A percentile compares a stretch with the other conserved stretches of the same genome.
Conservation (phyloP, 192 early-diverging fungal genomes). For the Entomortierella lignicola region DNA sequence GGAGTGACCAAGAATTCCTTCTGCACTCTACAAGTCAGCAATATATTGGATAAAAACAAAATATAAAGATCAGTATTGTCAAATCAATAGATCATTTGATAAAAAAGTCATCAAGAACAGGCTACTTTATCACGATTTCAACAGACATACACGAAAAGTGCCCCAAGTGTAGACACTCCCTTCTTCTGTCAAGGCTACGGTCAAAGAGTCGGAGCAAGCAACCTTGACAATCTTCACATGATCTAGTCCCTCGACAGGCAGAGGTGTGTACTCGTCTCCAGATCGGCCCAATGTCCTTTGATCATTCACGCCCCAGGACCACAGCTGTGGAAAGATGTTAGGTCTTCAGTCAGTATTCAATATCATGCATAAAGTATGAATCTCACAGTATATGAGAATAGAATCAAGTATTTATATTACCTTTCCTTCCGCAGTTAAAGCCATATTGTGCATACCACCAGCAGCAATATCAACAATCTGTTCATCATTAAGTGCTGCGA, state of each 20-base stretch:
- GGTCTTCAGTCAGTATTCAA: too few species aligned
- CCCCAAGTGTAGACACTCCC: constrained; percentile 92
- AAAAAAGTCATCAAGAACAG: neutral
- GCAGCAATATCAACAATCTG: constrained; percentile 80
- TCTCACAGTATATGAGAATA: too few species aligned
- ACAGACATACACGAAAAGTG: constrained; percentile 70
- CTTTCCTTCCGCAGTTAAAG: constrained; percentile 78
- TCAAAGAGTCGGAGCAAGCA: constrained; percentile 62
- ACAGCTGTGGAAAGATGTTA: constrained; percentile 63
- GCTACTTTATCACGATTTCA: neutral
- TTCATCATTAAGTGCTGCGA: constrained; percentile 75
- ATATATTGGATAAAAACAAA: neutral
- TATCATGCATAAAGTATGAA: too few species aligned
- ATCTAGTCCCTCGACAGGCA: constrained; percentile 77
- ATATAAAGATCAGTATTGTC: too few species aligned
- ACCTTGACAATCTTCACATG: constrained; percentile 64
- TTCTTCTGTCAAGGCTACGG: constrained; percentile 79
- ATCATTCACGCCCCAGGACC: constrained; percentile 97
- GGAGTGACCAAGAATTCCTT: constrained; percentile 88
- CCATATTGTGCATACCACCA: constrained; percentile 92
- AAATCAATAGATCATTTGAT: too few species aligned
- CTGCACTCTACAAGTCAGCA: constrained; percentile 73
- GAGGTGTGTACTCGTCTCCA: constrained; percentile 76
- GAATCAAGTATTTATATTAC: constrained; percentile 48
- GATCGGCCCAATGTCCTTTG: constrained; percentile 83